These are phyloP conservation scores for Pythium vanterpoolii DNA, from an alignment of 352 stramenopile genomes.

Conservation along the genomic window DNA sequence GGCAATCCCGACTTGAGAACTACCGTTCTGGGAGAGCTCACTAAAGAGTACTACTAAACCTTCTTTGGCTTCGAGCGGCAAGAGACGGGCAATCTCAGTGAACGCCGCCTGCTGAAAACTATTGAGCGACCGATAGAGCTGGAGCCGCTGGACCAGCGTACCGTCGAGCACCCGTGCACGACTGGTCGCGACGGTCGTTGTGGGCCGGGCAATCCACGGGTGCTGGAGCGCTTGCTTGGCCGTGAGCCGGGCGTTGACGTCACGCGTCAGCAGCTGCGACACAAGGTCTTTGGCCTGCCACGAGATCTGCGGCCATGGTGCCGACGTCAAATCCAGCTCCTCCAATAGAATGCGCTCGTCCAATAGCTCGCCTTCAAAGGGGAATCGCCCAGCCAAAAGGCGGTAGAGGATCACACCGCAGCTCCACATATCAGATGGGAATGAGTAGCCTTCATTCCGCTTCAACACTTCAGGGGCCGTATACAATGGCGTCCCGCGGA, in stretches of 20 bases:
- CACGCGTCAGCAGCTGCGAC: conserved; percentile 40
- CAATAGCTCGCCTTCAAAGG: conserved; percentile 55
- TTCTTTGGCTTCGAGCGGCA: conserved; percentile 56
- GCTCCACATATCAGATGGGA: conserved; percentile 76
- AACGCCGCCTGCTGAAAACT: conserved; percentile 66
- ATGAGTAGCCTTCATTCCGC: conserved; percentile 38
- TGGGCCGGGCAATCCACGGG: conserved; percentile 46
- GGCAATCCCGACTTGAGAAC: conserved; percentile 40
- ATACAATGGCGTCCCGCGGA: conserved; percentile 70
- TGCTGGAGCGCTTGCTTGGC: conserved; percentile 63
- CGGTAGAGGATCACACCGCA: conserved; percentile 77
- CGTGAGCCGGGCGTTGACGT: conserved; percentile 41
- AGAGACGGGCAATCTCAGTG: conserved; percentile 42
- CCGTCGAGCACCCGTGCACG: conserved; percentile 39
- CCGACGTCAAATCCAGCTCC: conserved; percentile 45
- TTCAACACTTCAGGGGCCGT: conserved; percentile 69
- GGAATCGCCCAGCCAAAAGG: conserved; percentile 56
- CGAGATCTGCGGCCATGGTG: conserved; percentile 52
- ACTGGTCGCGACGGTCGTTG: neutral
- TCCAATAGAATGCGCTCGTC: conserved; percentile 65
- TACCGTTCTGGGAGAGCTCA: conserved; percentile 52
- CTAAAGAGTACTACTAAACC: conserved; percentile 66
- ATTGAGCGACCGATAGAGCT: conserved; percentile 72
- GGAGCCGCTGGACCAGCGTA: conserved; percentile 68
- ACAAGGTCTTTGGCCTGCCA: conserved; percentile 57